Evolutionary conservation across 1,284 basidiomycete genomes (phyloP).

Genomic region (Ustilago bromivora): DNA sequence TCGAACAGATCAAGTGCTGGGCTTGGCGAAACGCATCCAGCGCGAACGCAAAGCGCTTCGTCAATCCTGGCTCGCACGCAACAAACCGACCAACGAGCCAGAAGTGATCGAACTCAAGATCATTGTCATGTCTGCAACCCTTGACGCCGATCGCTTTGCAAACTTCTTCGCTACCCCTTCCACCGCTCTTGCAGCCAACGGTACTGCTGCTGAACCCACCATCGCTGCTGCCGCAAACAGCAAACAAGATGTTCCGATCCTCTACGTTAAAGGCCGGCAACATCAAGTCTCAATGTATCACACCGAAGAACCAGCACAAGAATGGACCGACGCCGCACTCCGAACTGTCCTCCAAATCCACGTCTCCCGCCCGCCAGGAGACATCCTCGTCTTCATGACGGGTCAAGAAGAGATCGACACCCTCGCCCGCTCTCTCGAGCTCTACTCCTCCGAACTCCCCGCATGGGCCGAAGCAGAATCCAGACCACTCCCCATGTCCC

Average conservation of each 20-base stretch:
- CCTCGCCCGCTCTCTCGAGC: constrained; percentile 71
- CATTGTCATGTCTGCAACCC: constrained; percentile 95
- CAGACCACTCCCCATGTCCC: constrained; percentile 36
- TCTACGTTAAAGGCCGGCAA: constrained; percentile 92
- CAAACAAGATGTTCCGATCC: constrained; percentile 75
- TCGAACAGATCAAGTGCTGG: constrained; percentile 92
- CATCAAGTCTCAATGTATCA: constrained; percentile 81
- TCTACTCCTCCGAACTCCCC: constrained; percentile 54
- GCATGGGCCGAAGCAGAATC: constrained; percentile 53
- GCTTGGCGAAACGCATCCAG: constrained; percentile 79
- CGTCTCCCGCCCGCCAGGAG: constrained; percentile 81
- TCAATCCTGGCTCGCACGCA: constrained; percentile 61
- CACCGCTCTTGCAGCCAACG: constrained; percentile 25
- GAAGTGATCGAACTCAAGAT: constrained; percentile 77
- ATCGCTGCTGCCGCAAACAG: constrained; percentile 15
- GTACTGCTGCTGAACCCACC: background rate
- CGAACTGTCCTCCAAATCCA: constrained; percentile 93
- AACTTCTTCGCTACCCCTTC: constrained; percentile 78
- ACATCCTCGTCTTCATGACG: constrained; percentile 94
- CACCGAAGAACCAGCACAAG: constrained; percentile 78
- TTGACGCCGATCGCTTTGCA: constrained; percentile 94
- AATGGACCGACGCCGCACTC: constrained; percentile 89
- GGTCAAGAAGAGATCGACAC: constrained; percentile 97
- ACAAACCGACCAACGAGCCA: constrained; percentile 64
- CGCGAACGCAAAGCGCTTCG: constrained; percentile 72